Conservation (phyloP, 1,284 basidiomycete genomes). For the Fomes fomentarius region DNA sequence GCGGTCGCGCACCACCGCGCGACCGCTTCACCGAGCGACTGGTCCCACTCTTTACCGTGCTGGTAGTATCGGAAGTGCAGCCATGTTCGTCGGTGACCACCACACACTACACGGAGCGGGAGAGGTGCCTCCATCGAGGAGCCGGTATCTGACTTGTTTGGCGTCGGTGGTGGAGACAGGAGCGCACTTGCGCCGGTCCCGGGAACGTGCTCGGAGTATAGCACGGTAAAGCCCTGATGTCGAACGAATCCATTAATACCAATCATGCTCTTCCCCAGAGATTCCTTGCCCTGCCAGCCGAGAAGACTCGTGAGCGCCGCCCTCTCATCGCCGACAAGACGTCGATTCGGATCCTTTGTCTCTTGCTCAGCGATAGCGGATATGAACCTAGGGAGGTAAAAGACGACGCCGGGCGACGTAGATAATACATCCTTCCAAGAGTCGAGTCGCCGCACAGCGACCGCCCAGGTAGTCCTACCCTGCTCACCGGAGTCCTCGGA, state of each 20-base stretch:
- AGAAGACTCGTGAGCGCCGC: conserved; percentile 52
- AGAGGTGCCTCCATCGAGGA: conserved; percentile 21
- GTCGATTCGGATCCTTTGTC: conserved; percentile 37
- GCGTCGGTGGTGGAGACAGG: conserved; percentile 17
- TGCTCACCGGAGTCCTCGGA: conserved; percentile 5
- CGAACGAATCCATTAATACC: conserved; percentile 57
- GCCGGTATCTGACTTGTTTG: conserved; percentile 17
- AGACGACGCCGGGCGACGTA: conserved; percentile 51
- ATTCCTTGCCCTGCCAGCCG: conserved; percentile 58
- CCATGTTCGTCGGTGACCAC: conserved; percentile 48
- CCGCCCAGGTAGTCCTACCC: conserved; percentile 35
- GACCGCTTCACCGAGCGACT: conserved; percentile 48
- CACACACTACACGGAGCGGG: conserved; percentile 20
- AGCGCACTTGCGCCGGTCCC: conserved; percentile 14
- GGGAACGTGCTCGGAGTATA: conserved; percentile 54
- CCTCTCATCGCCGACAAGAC: conserved; percentile 58
- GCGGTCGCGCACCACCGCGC: conserved; percentile 36
- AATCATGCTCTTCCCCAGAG: conserved; percentile 48
- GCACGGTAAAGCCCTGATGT: conserved; percentile 59
- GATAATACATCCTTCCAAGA: conserved; percentile 46
- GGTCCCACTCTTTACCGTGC: conserved; percentile 36
- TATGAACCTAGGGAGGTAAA: conserved; percentile 51
- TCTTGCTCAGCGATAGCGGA: conserved; percentile 53
- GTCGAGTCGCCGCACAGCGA: conserved; percentile 44
- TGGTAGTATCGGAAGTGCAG: conserved; percentile 54